A percentile compares a stretch with the other conserved stretches of the same genome.
Evolutionary conservation across 2,329 filamentous ascomycete genomes (phyloP).

Genomic region (Juglanconis juglandina): DNA sequence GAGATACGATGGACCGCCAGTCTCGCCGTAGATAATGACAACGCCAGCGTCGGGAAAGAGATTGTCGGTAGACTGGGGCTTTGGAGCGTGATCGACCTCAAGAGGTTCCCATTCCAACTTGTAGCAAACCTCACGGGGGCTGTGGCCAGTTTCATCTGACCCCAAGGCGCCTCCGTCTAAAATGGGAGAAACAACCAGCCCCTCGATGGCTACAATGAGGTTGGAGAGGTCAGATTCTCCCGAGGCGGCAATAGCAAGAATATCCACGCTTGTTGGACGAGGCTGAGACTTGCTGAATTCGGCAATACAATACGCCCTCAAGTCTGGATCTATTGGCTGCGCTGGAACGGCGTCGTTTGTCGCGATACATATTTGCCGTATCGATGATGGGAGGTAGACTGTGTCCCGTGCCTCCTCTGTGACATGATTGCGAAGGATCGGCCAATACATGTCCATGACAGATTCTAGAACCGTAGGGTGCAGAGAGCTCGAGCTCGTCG

Average conservation of each 20-base stretch:
- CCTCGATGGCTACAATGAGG: conserved; percentile 32
- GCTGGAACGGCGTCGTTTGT: conserved; percentile 22
- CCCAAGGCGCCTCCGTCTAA: conserved; percentile 28
- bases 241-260: conserved; percentile 30
- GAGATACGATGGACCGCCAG: not conserved
- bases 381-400: conserved; percentile 41
- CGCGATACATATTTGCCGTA: conserved; percentile 37
- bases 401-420: conserved; percentile 29
- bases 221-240: conserved; percentile 25
- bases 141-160: conserved; percentile 25
- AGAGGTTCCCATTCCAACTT: conserved; percentile 43
- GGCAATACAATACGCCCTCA: conserved; percentile 36
- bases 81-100: not conserved
- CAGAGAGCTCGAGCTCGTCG: conserved; percentile 38
- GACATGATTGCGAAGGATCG: conserved; percentile 28
- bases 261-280: conserved; percentile 33
- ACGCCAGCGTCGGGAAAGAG: conserved; percentile 29
- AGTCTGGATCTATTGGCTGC: conserved; percentile 26
- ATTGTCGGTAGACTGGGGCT: not conserved
- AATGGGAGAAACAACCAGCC: conserved; percentile 38
- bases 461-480: conserved; percentile 40
- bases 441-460: conserved; percentile 40
- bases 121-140: conserved; percentile 42
- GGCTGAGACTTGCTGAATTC: conserved; percentile 27
- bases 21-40: conserved; percentile 36